Percentiles rank a stretch among this genome's conserved stretches.
Conservation (phyloP, 257 asterid species). For the Cordia subcordata region DNA sequence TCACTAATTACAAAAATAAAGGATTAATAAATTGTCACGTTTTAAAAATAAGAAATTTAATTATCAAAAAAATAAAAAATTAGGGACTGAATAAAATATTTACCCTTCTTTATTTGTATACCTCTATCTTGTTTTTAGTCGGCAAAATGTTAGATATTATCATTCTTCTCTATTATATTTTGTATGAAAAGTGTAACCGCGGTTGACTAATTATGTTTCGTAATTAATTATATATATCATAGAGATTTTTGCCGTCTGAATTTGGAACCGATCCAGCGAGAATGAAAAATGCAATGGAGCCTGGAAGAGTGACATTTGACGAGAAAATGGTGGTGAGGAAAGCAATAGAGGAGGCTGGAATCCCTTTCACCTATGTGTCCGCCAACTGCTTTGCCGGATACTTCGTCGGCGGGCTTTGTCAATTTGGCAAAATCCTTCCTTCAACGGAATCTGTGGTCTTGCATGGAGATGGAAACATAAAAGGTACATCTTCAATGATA, state of each 20-base stretch:
- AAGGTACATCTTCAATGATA: slow-evolving; percentile 10
- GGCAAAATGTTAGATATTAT: too few relatives aligned
- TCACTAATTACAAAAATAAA: too few relatives aligned
- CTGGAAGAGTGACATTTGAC: slow-evolving; percentile 28
- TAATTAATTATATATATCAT: background rate
- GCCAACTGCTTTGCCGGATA: slow-evolving; percentile 32
- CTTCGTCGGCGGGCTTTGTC: slow-evolving; percentile 28
- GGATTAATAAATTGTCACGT: too few relatives aligned
- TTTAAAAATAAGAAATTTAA: too few relatives aligned
- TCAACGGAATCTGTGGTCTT: slow-evolving; percentile 18
- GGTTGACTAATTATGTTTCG: too few relatives aligned
- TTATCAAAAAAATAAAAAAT: too few relatives aligned
- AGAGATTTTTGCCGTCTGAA: slow-evolving; percentile 36
- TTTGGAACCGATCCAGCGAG: slow-evolving; percentile 30
- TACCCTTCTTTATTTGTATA: too few relatives aligned
- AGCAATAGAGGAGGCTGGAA: slow-evolving; percentile 27
- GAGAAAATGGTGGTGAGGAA: slow-evolving; percentile 31
- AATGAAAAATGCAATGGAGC: slow-evolving; percentile 26
- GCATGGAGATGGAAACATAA: slow-evolving; percentile 23
- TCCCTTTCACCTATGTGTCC: slow-evolving; percentile 28
- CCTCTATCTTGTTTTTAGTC: too few relatives aligned
- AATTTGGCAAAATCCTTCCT: slow-evolving; percentile 23
- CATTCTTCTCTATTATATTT: background rate
- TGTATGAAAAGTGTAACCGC: too few relatives aligned
- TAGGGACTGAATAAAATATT: too few relatives aligned